These are phyloP conservation scores for Acarospora socialis DNA, from an alignment of 2,329 filamentous ascomycete species.

Conservation along the genomic window DNA sequence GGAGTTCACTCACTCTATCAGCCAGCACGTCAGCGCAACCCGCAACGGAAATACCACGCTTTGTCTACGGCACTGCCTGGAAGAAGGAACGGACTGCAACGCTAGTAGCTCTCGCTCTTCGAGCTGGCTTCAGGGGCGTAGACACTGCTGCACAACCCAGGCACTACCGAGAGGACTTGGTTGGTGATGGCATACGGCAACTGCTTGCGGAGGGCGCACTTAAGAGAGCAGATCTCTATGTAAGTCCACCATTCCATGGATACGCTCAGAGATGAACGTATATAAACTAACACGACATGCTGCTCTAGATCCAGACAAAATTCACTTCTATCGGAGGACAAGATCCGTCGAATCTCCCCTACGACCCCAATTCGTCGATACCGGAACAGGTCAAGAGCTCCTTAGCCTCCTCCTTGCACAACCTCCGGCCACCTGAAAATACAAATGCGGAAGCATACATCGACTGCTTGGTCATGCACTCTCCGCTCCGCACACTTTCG, in stretches of 20 bases:
- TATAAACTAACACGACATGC: slow-evolving; percentile 4
- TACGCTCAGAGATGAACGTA: no score
- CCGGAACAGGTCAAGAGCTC: slow-evolving; percentile 53
- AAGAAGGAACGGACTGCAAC: slow-evolving; percentile 55
- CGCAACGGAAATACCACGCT: slow-evolving; percentile 25
- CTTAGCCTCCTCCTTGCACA: slow-evolving; percentile 49
- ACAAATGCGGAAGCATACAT: slow-evolving; percentile 33
- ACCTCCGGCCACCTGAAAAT: slow-evolving; percentile 33
- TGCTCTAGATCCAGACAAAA: slow-evolving; percentile 60
- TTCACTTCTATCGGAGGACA: slow-evolving; percentile 55
- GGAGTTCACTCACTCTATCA: no score
- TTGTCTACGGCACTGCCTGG: slow-evolving; percentile 77
- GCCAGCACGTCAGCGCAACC: not conserved
- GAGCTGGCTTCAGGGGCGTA: slow-evolving; percentile 50
- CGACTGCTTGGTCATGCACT: slow-evolving; percentile 46
- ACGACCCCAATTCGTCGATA: slow-evolving; percentile 43
- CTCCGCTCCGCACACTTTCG: slow-evolving; percentile 35
- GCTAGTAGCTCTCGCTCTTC: slow-evolving; percentile 55
- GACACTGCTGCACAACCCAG: slow-evolving; percentile 68
- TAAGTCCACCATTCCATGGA: slow-evolving; percentile 24
- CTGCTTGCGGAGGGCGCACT: slow-evolving; percentile 47
- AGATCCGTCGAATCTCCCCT: slow-evolving; percentile 46
- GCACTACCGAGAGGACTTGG: slow-evolving; percentile 61
- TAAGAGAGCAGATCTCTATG: slow-evolving; percentile 46
- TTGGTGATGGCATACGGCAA: slow-evolving; percentile 50